phyloP scores from a whole-genome alignment of 768 basidiomycete genomes.

The Trametes punicea region DNA sequence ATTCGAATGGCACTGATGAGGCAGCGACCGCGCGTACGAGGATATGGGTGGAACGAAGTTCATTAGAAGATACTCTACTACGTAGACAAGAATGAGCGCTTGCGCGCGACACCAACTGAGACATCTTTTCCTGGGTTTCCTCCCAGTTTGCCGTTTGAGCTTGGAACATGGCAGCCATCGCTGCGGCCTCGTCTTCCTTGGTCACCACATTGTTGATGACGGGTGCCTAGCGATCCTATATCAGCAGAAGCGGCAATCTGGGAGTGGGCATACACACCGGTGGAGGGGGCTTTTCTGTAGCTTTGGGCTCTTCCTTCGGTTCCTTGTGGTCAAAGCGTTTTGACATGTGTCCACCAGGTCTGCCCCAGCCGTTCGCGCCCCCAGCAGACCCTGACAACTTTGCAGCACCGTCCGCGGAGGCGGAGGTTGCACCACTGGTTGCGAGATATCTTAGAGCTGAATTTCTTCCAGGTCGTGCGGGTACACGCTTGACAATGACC shows the following conservation, averaged over 20 bases:
- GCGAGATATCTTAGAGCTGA: conserved; percentile 74
- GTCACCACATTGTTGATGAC: conserved; percentile 32
- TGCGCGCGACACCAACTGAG: conserved; percentile 84
- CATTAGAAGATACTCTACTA: conserved; percentile 76
- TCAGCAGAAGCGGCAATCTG: background rate
- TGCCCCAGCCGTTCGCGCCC: conserved; percentile 52
- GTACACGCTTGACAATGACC: conserved; percentile 85
- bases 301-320: conserved; percentile 8
- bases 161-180: conserved; percentile 98
- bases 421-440: conserved; percentile 44
- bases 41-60: conserved; percentile 43
- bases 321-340: conserved; percentile 90
- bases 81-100: conserved; percentile 51
- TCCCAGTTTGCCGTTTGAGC: conserved; percentile 95
- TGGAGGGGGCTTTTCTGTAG: conserved; percentile 1
- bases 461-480: conserved; percentile 77
- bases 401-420: conserved; percentile 35
- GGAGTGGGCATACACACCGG: background rate
- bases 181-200: conserved; percentile 84
- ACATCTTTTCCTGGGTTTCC: conserved; percentile 99
- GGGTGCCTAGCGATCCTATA: conserved; percentile 25
- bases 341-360: conserved; percentile 65
- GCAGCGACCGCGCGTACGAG: conserved; percentile 30
- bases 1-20: conserved; percentile 59
- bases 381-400: conserved; percentile 28